Base-by-base conservation (phyloP, 331 rosid species). In the Malus hybrid region DNA sequence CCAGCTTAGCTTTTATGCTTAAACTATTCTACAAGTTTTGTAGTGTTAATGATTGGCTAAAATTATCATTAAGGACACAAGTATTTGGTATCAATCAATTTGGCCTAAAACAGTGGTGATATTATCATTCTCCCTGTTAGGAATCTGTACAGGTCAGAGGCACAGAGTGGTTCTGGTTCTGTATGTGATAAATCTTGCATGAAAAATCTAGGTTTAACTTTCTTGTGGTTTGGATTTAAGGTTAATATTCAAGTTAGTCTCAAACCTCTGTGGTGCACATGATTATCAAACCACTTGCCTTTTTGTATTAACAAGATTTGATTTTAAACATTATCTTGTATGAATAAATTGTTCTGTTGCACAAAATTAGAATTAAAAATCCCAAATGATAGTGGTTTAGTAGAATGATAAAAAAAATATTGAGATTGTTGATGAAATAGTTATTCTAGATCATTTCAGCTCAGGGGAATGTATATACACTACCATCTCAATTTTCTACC, bases 1-100 rank as follows among this genome's bases (percentile, higher is more conserved):
- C 60, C 68, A 16, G 70, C 15, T 8, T 66, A 58, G 69, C 13
- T 72, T 78, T 11, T 56, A 10, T 61, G 72, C 58, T 79, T 56
- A 66, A 55, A 57, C 29, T 66, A 16, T 52, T 61, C 5, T 63
- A 32, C 62, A 7, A 22, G 52, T 33, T 44, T 36, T 28, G 33
- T 74, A 58, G 34, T 68, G 53, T 50, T 68, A 24, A 1, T 36
- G 58, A 63, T 68, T 63, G 30, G 16, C 74, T 13, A 33, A 24
- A 78, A 74, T 39, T 57, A 4, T 4, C 68, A 16, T 32, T 32
- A 15, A 30, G 33, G 33, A 6, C 22, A 32, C 16, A 63, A 18
- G 8, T 32, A 63, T 30, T 30, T 30, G 2, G 4, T 5, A 14
- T 62, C n/a, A 13, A 12, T 62, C 36, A 62, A 62, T 30, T 63